phyloP scores from a whole-genome alignment of 345 rosid genomes.

The Sisymbrium irio region DNA sequence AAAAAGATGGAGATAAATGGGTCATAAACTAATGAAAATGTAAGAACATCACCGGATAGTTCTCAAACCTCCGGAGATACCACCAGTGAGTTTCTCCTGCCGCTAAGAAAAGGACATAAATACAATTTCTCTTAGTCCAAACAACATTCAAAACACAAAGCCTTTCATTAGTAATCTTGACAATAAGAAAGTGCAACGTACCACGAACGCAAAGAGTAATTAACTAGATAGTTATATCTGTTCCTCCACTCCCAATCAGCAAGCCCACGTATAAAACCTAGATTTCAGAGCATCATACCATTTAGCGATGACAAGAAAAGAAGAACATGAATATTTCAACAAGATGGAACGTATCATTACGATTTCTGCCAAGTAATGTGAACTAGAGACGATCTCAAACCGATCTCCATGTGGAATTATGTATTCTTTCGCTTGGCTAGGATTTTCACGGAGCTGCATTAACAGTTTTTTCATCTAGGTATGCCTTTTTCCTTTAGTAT shows the following conservation, averaged over 20 bases:
- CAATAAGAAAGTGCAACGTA: slow-evolving; percentile 1
- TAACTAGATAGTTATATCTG: slow-evolving; percentile 60
- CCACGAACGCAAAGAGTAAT: slow-evolving; percentile 69
- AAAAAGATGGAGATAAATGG: no score
- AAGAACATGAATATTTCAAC: neutral
- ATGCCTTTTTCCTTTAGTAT: slow-evolving; percentile 43
- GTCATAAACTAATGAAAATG: no score
- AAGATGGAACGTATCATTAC: slow-evolving; percentile 32
- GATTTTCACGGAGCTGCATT: slow-evolving; percentile 37
- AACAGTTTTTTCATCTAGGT: neutral
- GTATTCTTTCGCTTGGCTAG: slow-evolving; percentile 41
- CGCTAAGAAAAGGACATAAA: slow-evolving; percentile 19
- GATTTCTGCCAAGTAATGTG: slow-evolving; percentile 82
- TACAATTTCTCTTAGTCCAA: neutral
- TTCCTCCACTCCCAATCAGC: slow-evolving; percentile 70
- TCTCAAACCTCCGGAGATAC: slow-evolving; percentile 61
- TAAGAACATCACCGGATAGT: no score
- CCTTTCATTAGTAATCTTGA: neutral
- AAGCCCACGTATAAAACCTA: slow-evolving; percentile 69
- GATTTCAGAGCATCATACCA: neutral
- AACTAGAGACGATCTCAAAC: slow-evolving; percentile 74
- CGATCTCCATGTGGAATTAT: slow-evolving; percentile 70
- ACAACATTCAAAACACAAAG: neutral
- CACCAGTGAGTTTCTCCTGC: slow-evolving; percentile 77
- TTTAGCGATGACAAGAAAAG: neutral